A percentile compares a stretch with the other conserved stretches of the same genome.
phyloP scores from a whole-genome alignment of 495 filamentous ascomycete species.

The Bryoglossum gracile region DNA sequence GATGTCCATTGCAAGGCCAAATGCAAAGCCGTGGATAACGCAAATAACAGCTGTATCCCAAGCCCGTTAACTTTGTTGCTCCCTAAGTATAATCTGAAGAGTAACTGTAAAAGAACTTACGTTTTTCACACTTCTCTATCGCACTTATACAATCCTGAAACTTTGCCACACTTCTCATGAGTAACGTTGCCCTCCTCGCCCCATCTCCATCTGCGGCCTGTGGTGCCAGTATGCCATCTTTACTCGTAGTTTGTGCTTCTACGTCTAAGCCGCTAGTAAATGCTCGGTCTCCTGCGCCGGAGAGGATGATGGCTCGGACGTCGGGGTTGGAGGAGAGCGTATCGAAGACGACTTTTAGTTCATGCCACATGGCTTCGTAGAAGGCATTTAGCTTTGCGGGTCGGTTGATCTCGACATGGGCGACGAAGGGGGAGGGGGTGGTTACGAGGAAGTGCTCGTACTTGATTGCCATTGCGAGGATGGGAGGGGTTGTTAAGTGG shows the following conservation, averaged over 20 bases:
- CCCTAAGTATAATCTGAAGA: background rate
- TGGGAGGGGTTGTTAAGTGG: background rate
- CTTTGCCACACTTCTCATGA: constrained; percentile 61
- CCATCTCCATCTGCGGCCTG: constrained; percentile 38
- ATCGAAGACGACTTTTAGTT: constrained; percentile 65
- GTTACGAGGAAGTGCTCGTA: constrained; percentile 73
- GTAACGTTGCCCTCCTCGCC: constrained; percentile 55
- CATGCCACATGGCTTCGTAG: constrained; percentile 82
- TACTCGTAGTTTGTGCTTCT: constrained; percentile 63
- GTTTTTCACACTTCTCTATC: constrained; percentile 86
- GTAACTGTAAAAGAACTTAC: constrained; percentile 32
- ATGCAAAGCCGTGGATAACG: constrained; percentile 71
- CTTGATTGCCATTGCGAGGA: constrained; percentile 5
- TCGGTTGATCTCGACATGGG: constrained; percentile 90
- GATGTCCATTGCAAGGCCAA: constrained; percentile 83
- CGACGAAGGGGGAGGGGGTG: constrained; percentile 65
- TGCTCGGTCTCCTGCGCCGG: constrained; percentile 72
- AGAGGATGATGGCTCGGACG: constrained; percentile 74
- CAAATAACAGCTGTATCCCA: constrained; percentile 60
- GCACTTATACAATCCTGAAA: constrained; percentile 73
- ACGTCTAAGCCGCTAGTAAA: constrained; percentile 87
- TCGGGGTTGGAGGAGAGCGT: constrained; percentile 63
- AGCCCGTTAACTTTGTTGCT: background rate
- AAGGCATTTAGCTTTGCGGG: constrained; percentile 89
- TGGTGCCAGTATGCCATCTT: constrained; percentile 29